Evolutionary conservation across 2,329 filamentous ascomycete genomes (phyloP), one percentile per base, ranked within the genome.

Genomic region (Fusarium stilboides): DNA sequence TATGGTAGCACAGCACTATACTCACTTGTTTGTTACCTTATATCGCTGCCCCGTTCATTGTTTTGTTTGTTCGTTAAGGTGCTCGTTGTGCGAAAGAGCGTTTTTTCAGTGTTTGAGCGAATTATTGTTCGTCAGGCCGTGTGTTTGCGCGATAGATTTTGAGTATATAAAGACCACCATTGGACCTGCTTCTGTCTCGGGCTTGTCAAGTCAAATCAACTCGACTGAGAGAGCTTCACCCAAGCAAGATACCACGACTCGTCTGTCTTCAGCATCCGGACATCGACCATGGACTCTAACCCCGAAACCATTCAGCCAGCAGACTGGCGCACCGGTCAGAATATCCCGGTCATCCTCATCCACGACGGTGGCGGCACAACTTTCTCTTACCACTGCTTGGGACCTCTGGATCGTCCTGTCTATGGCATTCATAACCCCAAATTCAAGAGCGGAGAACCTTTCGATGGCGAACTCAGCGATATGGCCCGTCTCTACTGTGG

Each of bases 301-400:
- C 77, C 76, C 5, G 77, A 81, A 52, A 61, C 75, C 39, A 65
- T 81, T 52, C 79, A 81, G 72, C 69, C 75, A 17, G 77, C 77
- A 46, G 75, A 77, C 68, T 78, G 75, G 77, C 55, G 64, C 20
- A 68, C 62, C 12, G 64, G 72, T 14, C 65, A 65, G 33, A 50
- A 73, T 24, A 79, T 80, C n/a, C 87, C 87, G 3, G 78, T 88
- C 46, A 78, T 90, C 59, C 81, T 90, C 43, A 79, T 89, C 39
- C 88, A 90, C 76, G 88, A 90, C 65, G 88, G 88, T 67, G 87
- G 88, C 68, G 88, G 88, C 72, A 89, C 87, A 3, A 84, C 83
- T 4, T 88, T 87, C 72, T 83, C 82, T 68, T 89, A 89, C 74
- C 82, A 87, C 76, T 85, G 84, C 65, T 80, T 90, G 6, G 80